Percentiles rank a stretch among this genome's conserved stretches.
Evolutionary conservation across 441 rosid species (phyloP).

Genomic region (Gossypium trilobum): DNA sequence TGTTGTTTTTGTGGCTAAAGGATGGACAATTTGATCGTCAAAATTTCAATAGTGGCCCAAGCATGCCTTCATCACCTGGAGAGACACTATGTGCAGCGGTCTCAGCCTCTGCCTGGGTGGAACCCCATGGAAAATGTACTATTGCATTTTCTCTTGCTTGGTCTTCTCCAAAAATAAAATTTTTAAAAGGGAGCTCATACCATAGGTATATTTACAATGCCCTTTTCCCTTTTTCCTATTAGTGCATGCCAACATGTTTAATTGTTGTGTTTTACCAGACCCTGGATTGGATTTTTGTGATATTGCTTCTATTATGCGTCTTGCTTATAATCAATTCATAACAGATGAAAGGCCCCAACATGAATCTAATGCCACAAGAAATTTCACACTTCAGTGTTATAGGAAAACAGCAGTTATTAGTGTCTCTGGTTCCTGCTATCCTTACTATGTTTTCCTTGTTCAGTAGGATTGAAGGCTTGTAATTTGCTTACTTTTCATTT

Average conservation of each 20-base stretch:
- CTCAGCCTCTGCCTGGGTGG: slow-evolving; percentile 95
- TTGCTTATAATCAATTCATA: not conserved
- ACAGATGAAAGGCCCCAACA: not conserved
- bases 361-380: not conserved
- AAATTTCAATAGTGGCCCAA: slow-evolving; percentile 58
- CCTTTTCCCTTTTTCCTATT: not conserved
- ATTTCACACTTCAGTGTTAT: not conserved
- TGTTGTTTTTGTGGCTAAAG: slow-evolving; percentile 30
- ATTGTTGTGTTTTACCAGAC: not conserved
- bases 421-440: not conserved
- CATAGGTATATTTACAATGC: slow-evolving; percentile 39
- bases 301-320: not conserved
- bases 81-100: slow-evolving; percentile 91
- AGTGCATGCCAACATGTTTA: not conserved
- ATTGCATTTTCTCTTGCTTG: slow-evolving; percentile 89
- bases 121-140: slow-evolving; percentile 92
- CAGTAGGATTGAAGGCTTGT: not conserved
- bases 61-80: slow-evolving; percentile 67
- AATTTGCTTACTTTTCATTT: not conserved
- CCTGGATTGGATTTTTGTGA: not conserved
- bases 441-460: not conserved
- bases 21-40: slow-evolving; percentile 84
- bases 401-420: not conserved
- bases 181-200: slow-evolving; percentile 81
- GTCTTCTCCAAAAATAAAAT: slow-evolving; percentile 92